Evolutionary conservation across 495 filamentous ascomycete species (phyloP).

Genomic region (Aspergillus baeticus): DNA sequence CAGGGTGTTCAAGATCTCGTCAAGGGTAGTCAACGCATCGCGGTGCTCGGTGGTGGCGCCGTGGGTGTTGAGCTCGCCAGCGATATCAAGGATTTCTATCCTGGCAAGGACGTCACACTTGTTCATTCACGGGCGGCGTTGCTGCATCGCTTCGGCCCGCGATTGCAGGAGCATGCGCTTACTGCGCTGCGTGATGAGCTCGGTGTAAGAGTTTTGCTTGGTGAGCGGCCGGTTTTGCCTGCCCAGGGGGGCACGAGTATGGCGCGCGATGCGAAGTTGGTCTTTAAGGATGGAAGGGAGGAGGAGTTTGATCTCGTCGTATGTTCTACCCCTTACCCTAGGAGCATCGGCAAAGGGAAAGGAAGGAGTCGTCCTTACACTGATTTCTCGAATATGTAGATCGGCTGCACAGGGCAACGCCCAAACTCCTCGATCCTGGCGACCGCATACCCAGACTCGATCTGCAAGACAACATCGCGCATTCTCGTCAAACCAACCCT

Average conservation of each 20-base stretch:
- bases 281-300: conserved; percentile 8
- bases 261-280: background rate
- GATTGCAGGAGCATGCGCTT: conserved; percentile 35
- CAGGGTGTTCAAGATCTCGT: conserved; percentile 21
- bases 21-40: conserved; percentile 32
- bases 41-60: conserved; percentile 53
- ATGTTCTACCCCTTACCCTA: background rate
- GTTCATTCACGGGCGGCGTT: conserved; percentile 52
- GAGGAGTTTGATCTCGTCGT: conserved; percentile 24
- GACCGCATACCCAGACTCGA: conserved; percentile 22
- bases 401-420: conserved; percentile 24
- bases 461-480: conserved; percentile 36
- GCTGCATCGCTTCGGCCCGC: conserved; percentile 42
- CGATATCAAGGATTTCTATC: conserved; percentile 52
- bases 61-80: conserved; percentile 53
- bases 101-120: conserved; percentile 50
- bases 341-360: too few species aligned
- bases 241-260: background rate
- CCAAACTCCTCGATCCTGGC: conserved; percentile 19
- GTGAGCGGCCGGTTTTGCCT: conserved; percentile 26
- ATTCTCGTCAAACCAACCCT: conserved; percentile 49
- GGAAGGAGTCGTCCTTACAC: too few species aligned
- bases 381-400: too few species aligned
- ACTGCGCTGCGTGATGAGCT: conserved; percentile 34
- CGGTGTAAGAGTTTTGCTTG: conserved; percentile 41